Evolutionary conservation across 108 stramenopile genomes (phyloP).

Genomic region (Discostella pseudostelligera): DNA sequence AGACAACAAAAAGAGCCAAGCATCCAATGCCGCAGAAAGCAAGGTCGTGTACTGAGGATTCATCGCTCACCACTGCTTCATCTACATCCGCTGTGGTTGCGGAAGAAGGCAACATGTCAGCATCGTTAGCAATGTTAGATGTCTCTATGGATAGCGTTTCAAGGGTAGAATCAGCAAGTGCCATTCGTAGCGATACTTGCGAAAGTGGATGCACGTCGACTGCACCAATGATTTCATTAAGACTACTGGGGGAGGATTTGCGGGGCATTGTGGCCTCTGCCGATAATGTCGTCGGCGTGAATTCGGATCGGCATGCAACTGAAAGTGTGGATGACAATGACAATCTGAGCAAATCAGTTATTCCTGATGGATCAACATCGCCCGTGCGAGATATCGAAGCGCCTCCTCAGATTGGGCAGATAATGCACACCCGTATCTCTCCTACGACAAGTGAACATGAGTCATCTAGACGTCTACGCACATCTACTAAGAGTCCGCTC

Average conservation of each 20-base stretch:
- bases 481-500: background rate
- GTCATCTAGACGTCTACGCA: too few relatives aligned
- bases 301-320: background rate
- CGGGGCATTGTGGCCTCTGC: background rate
- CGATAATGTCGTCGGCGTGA: background rate
- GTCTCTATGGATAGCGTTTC: background rate
- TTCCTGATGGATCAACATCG: background rate
- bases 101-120: background rate
- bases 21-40: background rate
- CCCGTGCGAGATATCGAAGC: background rate
- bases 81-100: background rate
- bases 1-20: background rate
- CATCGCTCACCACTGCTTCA: background rate
- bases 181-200: slow-evolving; percentile 1
- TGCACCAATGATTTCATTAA: background rate
- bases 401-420: background rate
- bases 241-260: background rate
- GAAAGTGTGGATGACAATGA: background rate
- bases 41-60: background rate
- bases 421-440: too few relatives aligned
- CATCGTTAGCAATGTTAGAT: background rate
- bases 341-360: background rate
- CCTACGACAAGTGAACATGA: too few relatives aligned
- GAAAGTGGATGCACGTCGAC: slow-evolving; percentile 5
- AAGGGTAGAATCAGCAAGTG: background rate